A percentile compares a stretch with the other conserved stretches of the same genome.
Evolutionary conservation across 306 rosid species (phyloP).

Genomic region (Trichosanthes truncata): DNA sequence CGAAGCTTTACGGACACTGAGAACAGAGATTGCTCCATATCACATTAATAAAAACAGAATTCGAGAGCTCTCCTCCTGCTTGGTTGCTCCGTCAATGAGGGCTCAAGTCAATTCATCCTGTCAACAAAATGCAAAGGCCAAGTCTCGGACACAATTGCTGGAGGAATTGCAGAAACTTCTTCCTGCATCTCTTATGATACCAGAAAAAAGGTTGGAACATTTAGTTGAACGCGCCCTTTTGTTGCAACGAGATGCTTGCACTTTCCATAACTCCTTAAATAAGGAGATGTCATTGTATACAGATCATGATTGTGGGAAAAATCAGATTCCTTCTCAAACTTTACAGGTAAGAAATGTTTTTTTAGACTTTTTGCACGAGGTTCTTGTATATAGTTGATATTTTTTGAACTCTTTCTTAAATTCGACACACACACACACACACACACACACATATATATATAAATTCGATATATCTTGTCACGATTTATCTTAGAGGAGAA

Average conservation of each 20-base stretch:
- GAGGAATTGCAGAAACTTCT: slow-evolving; percentile 86
- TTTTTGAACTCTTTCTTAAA: neutral
- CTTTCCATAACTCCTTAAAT: slow-evolving; percentile 75
- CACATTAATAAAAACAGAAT: slow-evolving; percentile 41
- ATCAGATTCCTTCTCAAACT: slow-evolving; percentile 84
- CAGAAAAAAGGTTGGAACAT: slow-evolving; percentile 91
- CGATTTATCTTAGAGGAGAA: neutral
- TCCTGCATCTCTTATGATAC: slow-evolving; percentile 83
- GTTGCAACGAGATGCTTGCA: slow-evolving; percentile 82
- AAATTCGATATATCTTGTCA: neutral
- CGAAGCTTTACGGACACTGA: slow-evolving; percentile 78
- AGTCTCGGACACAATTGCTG: slow-evolving; percentile 62
- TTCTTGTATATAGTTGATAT: slow-evolving; percentile 2
- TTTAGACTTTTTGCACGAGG: neutral
- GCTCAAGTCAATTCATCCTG: slow-evolving; percentile 20
- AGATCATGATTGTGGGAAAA: slow-evolving; percentile 87
- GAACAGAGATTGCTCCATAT: slow-evolving; percentile 80
- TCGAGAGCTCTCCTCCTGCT: slow-evolving; percentile 69
- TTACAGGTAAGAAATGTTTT: slow-evolving; percentile 43
- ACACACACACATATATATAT: neutral
- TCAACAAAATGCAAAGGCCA: slow-evolving; percentile 29
- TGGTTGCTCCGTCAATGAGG: slow-evolving; percentile 46
- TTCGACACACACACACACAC: too few species aligned
- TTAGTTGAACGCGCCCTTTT: slow-evolving; percentile 89
- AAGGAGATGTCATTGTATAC: slow-evolving; percentile 85